Percentiles rank a stretch among this genome's conserved stretches.
phyloP scores from a whole-genome alignment of 257 asterid species.

The Penstemon barbatus region DNA sequence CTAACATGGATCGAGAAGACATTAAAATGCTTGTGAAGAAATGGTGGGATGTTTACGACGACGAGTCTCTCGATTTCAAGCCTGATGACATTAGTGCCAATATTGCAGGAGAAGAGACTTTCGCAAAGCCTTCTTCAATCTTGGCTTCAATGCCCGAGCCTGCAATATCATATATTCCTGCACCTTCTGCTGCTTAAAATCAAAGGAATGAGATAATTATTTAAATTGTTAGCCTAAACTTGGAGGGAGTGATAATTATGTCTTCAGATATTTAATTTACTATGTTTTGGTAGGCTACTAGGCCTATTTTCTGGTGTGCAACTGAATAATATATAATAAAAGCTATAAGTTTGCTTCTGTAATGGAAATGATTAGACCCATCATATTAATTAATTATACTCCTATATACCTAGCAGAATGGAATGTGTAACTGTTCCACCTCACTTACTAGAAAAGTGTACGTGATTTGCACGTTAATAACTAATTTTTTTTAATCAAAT shows the following conservation, averaged over 20 bases:
- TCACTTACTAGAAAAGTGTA: not conserved
- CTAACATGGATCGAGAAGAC: conserved; percentile 67
- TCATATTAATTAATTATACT: no score
- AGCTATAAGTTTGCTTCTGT: conserved; percentile 24
- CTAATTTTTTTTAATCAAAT: no score
- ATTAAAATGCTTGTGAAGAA: conserved; percentile 57
- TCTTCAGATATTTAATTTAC: conserved; percentile 5
- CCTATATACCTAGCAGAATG: conserved; percentile 15
- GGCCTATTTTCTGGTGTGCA: conserved; percentile 29
- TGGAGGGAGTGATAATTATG: not conserved
- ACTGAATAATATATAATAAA: not conserved
- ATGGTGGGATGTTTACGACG: conserved; percentile 70
- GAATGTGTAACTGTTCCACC: conserved; percentile 2
- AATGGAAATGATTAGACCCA: no score
- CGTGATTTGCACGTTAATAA: no score
- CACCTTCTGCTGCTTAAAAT: conserved; percentile 67
- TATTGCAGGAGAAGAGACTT: conserved; percentile 34
- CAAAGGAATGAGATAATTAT: not conserved
- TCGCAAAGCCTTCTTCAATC: conserved; percentile 47
- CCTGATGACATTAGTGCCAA: conserved; percentile 30
- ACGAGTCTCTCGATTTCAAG: conserved; percentile 56
- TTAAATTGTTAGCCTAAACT: not conserved
- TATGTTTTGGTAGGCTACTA: conserved; percentile 21
- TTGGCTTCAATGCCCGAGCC: conserved; percentile 52
- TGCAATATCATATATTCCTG: conserved; percentile 50